Evolutionary conservation across 768 basidiomycete species (phyloP).

Genomic region (Tricholoma bakamatsutake): DNA sequence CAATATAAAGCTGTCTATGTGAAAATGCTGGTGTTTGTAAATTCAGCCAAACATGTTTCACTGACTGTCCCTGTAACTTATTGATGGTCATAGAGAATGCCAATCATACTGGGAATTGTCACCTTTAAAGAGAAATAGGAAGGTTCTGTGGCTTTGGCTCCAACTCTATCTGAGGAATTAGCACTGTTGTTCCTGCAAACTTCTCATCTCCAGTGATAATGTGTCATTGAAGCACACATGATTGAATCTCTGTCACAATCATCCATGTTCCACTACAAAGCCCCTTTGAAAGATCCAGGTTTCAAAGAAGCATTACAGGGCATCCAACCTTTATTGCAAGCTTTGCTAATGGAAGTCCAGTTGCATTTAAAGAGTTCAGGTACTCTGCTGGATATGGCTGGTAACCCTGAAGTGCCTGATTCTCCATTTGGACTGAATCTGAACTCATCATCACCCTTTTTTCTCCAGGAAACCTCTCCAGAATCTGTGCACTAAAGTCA

Average conservation of each 20-base stretch:
- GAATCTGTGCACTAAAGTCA: no score
- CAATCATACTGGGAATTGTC: constrained; percentile 4
- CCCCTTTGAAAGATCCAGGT: constrained; percentile 26
- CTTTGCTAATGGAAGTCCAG: constrained; percentile 26
- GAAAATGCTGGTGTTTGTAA: neutral
- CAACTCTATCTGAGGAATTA: no score
- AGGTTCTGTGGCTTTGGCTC: no score
- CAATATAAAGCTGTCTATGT: no score
- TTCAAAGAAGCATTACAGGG: constrained; percentile 34
- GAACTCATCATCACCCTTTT: constrained; percentile 19
- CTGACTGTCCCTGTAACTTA: neutral
- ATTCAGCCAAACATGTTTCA: neutral
- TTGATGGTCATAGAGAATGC: no score
- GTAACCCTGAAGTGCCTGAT: constrained; percentile 24
- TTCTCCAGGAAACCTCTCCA: constrained; percentile 16
- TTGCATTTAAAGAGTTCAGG: constrained; percentile 22
- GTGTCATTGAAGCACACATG: constrained; percentile 25
- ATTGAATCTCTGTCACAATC: constrained; percentile 16
- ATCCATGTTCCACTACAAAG: constrained; percentile 31
- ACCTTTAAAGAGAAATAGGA: no score
- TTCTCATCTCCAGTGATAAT: no score
- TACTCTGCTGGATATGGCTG: no score
- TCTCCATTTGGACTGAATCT: constrained; percentile 19
- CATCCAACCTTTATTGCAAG: constrained; percentile 23
- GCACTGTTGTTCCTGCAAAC: no score